These are phyloP conservation scores for Fimicolochytrium jonesii DNA, from an alignment of 192 early-diverging fungal genomes.

Conservation along the genomic window DNA sequence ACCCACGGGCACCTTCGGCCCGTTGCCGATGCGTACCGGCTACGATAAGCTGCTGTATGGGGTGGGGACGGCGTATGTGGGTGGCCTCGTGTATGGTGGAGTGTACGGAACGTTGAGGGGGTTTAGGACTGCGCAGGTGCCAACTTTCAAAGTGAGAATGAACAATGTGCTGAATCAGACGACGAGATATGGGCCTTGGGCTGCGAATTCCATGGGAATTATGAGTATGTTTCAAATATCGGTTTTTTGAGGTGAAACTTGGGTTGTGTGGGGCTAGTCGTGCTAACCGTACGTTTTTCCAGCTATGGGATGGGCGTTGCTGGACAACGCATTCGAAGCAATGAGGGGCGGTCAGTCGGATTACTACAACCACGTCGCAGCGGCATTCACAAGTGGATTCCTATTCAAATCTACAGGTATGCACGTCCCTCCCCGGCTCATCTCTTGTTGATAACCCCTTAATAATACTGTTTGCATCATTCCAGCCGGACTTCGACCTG, in stretches of 20 bases:
- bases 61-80: constrained; percentile 47
- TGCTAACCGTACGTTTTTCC: too few relatives aligned
- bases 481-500: constrained; percentile 47
- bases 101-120: constrained; percentile 47
- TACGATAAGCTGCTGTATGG: constrained; percentile 53
- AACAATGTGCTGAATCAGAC: constrained; percentile 51
- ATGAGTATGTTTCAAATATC: constrained; percentile 47
- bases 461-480: not conserved
- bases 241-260: too few relatives aligned
- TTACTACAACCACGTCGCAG: constrained; percentile 50
- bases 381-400: constrained; percentile 49
- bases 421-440: too few relatives aligned
- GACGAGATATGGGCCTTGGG: constrained; percentile 50
- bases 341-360: constrained; percentile 40
- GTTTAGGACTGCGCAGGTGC: constrained; percentile 41
- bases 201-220: constrained; percentile 50
- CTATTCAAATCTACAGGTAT: constrained; percentile 56
- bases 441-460: not conserved
- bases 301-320: constrained; percentile 46
- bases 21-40: constrained; percentile 54
- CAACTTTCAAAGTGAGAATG: constrained; percentile 43
- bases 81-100: constrained; percentile 39
- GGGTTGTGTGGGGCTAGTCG: too few relatives aligned
- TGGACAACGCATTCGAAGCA: constrained; percentile 35
- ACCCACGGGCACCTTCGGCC: constrained; percentile 43